These are phyloP conservation scores for Cucurbita ficifolia DNA, from an alignment of 306 rosid genomes.

Conservation along the genomic window DNA sequence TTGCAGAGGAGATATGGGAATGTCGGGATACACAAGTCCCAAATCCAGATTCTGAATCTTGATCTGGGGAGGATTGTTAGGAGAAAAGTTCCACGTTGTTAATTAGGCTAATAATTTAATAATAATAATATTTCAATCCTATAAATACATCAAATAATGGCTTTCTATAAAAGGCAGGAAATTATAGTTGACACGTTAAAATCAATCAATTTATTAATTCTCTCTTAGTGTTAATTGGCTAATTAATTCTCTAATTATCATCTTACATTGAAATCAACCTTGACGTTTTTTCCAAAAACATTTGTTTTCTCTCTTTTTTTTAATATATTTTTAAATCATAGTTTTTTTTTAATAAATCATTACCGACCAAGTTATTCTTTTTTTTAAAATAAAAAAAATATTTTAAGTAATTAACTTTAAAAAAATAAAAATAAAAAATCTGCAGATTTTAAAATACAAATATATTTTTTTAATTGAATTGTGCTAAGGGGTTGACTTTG, in stretches of 20 bases:
- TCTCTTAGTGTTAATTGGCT: background rate
- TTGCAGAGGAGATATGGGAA: too few relatives aligned
- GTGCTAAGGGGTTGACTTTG: background rate
- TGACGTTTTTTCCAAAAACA: background rate
- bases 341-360: background rate
- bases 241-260: background rate
- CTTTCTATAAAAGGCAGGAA: background rate
- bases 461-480: background rate
- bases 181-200: background rate
- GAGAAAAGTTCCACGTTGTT: too few relatives aligned
- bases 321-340: background rate
- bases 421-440: background rate
- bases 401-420: background rate
- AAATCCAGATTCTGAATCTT: too few relatives aligned
- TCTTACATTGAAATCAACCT: background rate
- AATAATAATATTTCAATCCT: background rate
- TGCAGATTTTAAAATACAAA: background rate
- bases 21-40: too few relatives aligned
- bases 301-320: background rate
- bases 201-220: background rate
- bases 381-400: background rate
- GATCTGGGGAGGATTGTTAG: too few relatives aligned
- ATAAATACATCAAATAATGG: background rate
- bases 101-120: background rate
- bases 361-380: background rate